Evolutionary conservation across 352 stramenopile species (phyloP), one percentile per base, ranked within the genome.

Genomic region (Phytophthora pini): DNA sequence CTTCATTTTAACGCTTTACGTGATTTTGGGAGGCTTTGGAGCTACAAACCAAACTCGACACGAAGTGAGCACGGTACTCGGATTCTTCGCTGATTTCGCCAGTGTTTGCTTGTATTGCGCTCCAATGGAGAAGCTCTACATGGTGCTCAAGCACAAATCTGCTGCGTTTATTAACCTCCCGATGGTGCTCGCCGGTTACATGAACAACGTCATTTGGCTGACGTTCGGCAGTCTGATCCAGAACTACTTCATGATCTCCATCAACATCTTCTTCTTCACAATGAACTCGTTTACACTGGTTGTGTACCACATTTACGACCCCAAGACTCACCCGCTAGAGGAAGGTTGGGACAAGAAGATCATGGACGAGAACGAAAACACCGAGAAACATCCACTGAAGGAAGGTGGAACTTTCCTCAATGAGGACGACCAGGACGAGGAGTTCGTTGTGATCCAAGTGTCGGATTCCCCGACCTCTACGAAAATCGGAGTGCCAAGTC

Each of bases 181-280:
- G 0, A 84, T 87, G 76, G 67, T 82, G 13, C 24, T 76, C 1
- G 74, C 73, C 0, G 80, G 72, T 2, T 59, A 74, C 7, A 27
- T 65, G 34, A 84, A 87, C 62, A 89, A 87, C 57, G 53, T 63
- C n/a, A 66, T 80, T 15, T 89, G 77, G 77, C 59, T 84, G 32
- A 60, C 70, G 15, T 89, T 84, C 57, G 72, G 72, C 26, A 58
- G 53, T 38, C 47, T 87, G 20, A 55, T 77, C 13, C n/a, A 59
- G 32, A 71, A 83, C 38, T 49, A 29, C n/a, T 67, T 84, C 43
- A 67, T 89, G 26, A 68, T 82, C 26, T 65, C 56, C 5, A 68
- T 61, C 56, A 77, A 77, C 65, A 56, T 74, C 13, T 54, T 72
- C 40, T 68, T 71, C 46, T 65, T 78, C 53, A 53, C 58, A n/a